Conservation (phyloP, 139 green algal species). For the Micractinium conductrix region DNA sequence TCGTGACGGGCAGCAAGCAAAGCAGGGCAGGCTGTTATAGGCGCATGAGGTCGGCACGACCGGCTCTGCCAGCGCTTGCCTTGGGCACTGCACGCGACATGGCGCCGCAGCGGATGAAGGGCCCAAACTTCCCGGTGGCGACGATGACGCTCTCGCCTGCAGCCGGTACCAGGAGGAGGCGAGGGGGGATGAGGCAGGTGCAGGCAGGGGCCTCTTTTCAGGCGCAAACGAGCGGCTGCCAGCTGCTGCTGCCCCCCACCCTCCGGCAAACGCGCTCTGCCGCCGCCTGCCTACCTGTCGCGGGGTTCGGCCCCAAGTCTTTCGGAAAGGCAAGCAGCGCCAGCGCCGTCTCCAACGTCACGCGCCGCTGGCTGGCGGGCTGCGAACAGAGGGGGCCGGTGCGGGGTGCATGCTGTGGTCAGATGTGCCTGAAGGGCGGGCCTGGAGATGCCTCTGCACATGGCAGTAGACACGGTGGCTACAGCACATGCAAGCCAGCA, state of each 20-base stretch:
- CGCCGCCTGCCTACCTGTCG: not conserved
- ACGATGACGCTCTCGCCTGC: slow-evolving; percentile 33
- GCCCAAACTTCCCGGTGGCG: slow-evolving; percentile 37
- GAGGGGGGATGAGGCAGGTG: not conserved
- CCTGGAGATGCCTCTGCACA: not conserved
- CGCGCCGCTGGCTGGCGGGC: not conserved
- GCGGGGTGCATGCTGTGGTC: not conserved
- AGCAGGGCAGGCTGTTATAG: not conserved
- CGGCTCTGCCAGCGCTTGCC: not conserved
- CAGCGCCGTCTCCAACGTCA: slow-evolving; percentile 59
- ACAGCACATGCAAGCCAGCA: not conserved
- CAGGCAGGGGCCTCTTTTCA: too few relatives aligned
- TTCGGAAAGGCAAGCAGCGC: slow-evolving; percentile 62
- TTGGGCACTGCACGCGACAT: slow-evolving; percentile 30
- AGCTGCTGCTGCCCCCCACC: not conserved
- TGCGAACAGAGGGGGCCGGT: slow-evolving; percentile 11
- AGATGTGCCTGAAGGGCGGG: not conserved
- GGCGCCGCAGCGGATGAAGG: slow-evolving; percentile 33
- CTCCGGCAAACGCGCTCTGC: not conserved
- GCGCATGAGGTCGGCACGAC: not conserved
- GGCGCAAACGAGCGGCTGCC: not conserved
- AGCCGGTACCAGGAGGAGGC: not conserved
- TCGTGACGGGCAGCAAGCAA: not conserved
- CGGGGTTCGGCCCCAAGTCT: slow-evolving; percentile 63
- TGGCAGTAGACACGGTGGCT: too few relatives aligned